Base-by-base conservation (phyloP, 2,329 filamentous ascomycete genomes). In the Alternaria tenuissima region DNA sequence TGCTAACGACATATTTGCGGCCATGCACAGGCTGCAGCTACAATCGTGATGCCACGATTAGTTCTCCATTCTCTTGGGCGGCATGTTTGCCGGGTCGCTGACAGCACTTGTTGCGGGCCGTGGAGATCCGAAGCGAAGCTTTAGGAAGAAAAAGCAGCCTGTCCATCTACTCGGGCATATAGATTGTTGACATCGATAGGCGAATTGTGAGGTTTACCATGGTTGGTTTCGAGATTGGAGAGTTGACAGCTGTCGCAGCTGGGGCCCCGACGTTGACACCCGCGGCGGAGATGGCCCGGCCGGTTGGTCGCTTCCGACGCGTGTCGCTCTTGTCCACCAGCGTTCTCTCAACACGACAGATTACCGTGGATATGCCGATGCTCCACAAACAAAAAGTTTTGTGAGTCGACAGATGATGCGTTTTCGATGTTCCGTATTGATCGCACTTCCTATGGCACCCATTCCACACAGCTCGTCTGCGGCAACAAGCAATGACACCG, bases 211-310 rank as follows among this genome's bases (percentile, higher is more conserved):
- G 30, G 34, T 55, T 44, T 36, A 42, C 42, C 28, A 30, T 41
- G 30, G 39, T 26, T 48, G 22, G 42, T 26, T 26, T n/a, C 41
- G 18, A 44, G 24, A 39, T 41, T 44, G 57, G 30, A 34, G 41
- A 30, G 18, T 58, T 58, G 49, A 48, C 46, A 41, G 52, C 36
- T 49, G 43, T 48, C 52, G 52, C 43, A 46, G 54, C 56, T 22
- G 36, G 38, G 51, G 34, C 36, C 32, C 51, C 51, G 14, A 22
- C 34, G 22, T 42, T 18, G 39, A 26, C 12, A 39, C 32, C 34
- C 26, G 36, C 39, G 55, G 47, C 18, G 32, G 30, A 39, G n/a
- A 55, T 55, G 44, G 38, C 55, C 52, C 57, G 56, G 18, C 38
- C 57, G 44, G 20, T 41, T 38, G 30, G 28, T 3, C 30, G 14